Evolutionary conservation across 495 filamentous ascomycete genomes (phyloP), one percentile per base, ranked within the genome.

Genomic region (Aspergillus ellipticus): DNA sequence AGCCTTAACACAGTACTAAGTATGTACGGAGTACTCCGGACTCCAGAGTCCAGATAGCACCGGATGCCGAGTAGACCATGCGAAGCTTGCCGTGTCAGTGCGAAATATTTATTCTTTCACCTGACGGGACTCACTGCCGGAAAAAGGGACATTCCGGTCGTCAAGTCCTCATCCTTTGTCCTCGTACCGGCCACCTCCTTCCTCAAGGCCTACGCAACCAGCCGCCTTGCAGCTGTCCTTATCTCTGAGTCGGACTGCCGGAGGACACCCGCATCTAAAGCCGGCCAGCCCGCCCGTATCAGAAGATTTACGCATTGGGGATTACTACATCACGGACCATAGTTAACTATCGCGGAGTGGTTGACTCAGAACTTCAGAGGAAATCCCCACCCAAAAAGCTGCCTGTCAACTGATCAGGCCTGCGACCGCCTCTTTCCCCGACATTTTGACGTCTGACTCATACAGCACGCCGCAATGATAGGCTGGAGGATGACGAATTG

Each of bases 351-450:
- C 42, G 16, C 17, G 9, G 5, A 9, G 16, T 45, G 42, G 42
- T 21, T 20, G 42, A 45, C 8, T 24, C 19, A 45, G 42, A 45
- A 10, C 2, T 28, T 28, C 24, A 28, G 3, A n/a, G 24, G 24
- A 28, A 28, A 28, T 28, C 24, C 35, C n/a, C 35, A 39, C 35
- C n/a, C 13, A 4, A 13, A n/a, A 39, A n/a, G 15, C 15, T 16
- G 45, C 22, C 45, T 48, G 45, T 48, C 45, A 48, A 29, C 10
- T 48, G 45, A 48, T 48, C 22, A 48, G 35, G 35, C 11, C n/a
- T 13, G 35, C 35, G 35, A 39, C 35, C 35, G 35, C 9, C 11
- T 39, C 10, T 39, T 39, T 4, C 35, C 13, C 35, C 35, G 35
- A 39, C 35, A 39, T 13, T 13, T 39, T 13, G 35, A 39, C 35